Conservation (phyloP, 2,329 filamentous ascomycete species). For the Reticulascus tulasneorum region DNA sequence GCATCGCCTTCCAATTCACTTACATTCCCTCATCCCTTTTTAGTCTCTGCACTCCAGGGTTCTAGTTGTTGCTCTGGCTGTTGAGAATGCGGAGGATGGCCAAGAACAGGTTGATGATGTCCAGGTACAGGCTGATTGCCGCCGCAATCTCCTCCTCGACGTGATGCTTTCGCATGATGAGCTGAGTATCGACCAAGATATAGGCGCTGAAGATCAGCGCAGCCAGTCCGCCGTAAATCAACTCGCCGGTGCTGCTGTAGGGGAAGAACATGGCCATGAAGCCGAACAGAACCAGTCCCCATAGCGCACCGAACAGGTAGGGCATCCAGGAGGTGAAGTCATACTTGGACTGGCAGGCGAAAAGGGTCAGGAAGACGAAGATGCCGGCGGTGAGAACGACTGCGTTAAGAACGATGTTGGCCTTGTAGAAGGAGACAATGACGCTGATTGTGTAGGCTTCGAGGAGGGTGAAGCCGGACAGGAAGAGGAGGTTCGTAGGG, state of each 20-base stretch:
- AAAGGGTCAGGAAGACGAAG: slow-evolving; percentile 74
- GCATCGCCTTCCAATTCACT: no score
- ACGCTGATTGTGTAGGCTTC: slow-evolving; percentile 94
- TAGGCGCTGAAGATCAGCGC: slow-evolving; percentile 92
- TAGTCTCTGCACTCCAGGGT: no score
- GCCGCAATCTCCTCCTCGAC: slow-evolving; percentile 98
- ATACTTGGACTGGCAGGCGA: slow-evolving; percentile 96
- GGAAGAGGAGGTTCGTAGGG: slow-evolving; percentile 90
- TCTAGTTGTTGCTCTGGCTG: slow-evolving; percentile 87
- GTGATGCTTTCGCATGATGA: slow-evolving; percentile 93
- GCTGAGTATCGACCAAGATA: slow-evolving; percentile 92
- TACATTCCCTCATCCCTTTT: no score
- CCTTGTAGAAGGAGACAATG: slow-evolving; percentile 85
- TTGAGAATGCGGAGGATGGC: slow-evolving; percentile 94
- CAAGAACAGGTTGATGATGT: slow-evolving; percentile 96
- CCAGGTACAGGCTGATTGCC: slow-evolving; percentile 89
- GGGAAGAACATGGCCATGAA: slow-evolving; percentile 92
- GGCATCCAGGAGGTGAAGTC: slow-evolving; percentile 98
- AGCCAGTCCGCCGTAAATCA: slow-evolving; percentile 76
- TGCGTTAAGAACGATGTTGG: slow-evolving; percentile 81
- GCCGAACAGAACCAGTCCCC: slow-evolving; percentile 87
- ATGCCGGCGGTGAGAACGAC: slow-evolving; percentile 82
- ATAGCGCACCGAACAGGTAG: slow-evolving; percentile 85
- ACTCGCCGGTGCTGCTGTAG: slow-evolving; percentile 73
- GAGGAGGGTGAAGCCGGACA: slow-evolving; percentile 81